phyloP scores from a whole-genome alignment of 805 yeast species.

The fission yeast (Schizosaccharomyces pombe) region ASM294v3 CU329670.1:4537501-4538000 shows the following conservation, averaged over 20 bases:
- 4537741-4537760: slow-evolving; percentile 57
- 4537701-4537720: slow-evolving; percentile 43
- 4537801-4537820: slow-evolving; percentile 37
- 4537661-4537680: slow-evolving; percentile 51
- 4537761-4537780: slow-evolving; percentile 38
- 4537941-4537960: slow-evolving; percentile 33
- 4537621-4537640: slow-evolving; percentile 44
- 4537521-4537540: slow-evolving; percentile 14
- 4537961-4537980: slow-evolving; percentile 39
- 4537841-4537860: no score
- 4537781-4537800: slow-evolving; percentile 33
- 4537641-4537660: slow-evolving; percentile 34
- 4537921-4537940: slow-evolving; percentile 19
- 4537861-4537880: slow-evolving; percentile 67
- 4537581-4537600: slow-evolving; percentile 14
- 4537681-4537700: slow-evolving; percentile 42
- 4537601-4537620: slow-evolving; percentile 28
- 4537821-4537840: slow-evolving; percentile 34
- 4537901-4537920: slow-evolving; percentile 58
- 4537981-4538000: slow-evolving; percentile 38
- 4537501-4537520: slow-evolving; percentile 9
- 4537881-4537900: slow-evolving; percentile 62
- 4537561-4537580: slow-evolving; percentile 12
- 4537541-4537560: slow-evolving; percentile 13
- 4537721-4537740: slow-evolving; percentile 76